phyloP scores from a whole-genome alignment of 495 filamentous ascomycete genomes.

The Pyrenula aspistea region DNA sequence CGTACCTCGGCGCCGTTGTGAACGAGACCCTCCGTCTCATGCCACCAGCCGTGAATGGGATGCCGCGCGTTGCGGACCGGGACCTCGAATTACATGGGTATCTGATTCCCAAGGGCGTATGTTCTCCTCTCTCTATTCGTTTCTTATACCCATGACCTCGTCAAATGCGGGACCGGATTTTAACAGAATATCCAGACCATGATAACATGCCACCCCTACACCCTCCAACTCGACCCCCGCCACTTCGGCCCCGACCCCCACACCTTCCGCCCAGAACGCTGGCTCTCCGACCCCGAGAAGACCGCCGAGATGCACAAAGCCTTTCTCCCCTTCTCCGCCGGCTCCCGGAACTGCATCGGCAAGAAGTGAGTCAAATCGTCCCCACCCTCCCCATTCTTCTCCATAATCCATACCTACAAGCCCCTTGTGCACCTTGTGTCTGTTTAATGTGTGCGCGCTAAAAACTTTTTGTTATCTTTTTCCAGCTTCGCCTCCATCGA shows the following conservation, averaged over 20 bases:
- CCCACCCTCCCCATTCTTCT: no score
- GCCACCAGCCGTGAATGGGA: constrained; percentile 25
- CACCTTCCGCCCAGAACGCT: constrained; percentile 10
- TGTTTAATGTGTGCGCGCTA: no score
- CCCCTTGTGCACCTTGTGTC: no score
- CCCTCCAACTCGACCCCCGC: constrained; percentile 6
- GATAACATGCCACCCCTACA: constrained; percentile 7
- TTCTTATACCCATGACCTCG: no score
- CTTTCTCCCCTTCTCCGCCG: constrained; percentile 7
- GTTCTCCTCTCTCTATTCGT: not conserved
- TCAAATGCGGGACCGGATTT: no score
- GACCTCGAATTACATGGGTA: not conserved
- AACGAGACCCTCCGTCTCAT: constrained; percentile 27
- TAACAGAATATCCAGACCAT: constrained; percentile 8
- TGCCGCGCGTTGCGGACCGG: constrained; percentile 23
- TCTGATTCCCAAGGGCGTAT: not conserved
- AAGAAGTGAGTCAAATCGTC: constrained; percentile 14
- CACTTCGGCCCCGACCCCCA: constrained; percentile 11
- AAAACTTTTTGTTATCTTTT: no score
- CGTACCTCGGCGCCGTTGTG: constrained; percentile 26
- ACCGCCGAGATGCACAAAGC: constrained; percentile 2
- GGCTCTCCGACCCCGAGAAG: constrained; percentile 5
- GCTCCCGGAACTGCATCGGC: constrained; percentile 9
- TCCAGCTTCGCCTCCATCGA: not conserved
- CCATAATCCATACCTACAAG: no score